Evolutionary conservation across 2,329 filamentous ascomycete species (phyloP), one percentile per base, ranked within the genome.

Genomic region (Akanthomyces dipterigenus): DNA sequence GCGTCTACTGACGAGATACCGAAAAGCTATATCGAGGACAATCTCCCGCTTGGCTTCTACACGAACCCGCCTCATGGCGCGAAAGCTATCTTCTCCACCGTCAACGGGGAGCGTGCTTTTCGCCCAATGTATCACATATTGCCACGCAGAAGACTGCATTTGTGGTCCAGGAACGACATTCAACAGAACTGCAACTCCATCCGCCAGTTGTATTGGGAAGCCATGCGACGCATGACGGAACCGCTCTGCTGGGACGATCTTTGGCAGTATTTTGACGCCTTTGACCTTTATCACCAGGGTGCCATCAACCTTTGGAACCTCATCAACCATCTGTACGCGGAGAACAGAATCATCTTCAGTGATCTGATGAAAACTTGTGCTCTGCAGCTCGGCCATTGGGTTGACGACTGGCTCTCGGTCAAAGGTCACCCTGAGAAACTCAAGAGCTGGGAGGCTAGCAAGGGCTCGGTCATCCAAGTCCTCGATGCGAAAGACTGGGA

Each of bases 301-400:
- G 77, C 76, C 0, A 70, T 76, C 63, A 83, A 83, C 63, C 70
- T 82, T 14, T 80, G 76, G 75, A 77, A 77, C 28, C 71, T 82
- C 38, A 65, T 80, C 49, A 72, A 75, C 34, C 72, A 73, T 9
- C 67, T 82, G 1, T 68, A 66, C 45, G 70, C 72, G 18, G 77
- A 80, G 66, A 81, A 80, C 31, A 61, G 67, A 40, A 67, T 70
- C 14, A 71, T 77, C 38, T 59, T 67, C 16, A 57, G 63, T 2
- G 70, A 72, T 22, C 31, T 73, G 31, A 54, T 61, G 43, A 66
- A 68, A 42, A 63, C 65, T 24, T 57, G 64, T 48, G 68, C 71
- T 18, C 38, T 69, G 28, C 62, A 75, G 26, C 67, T 74, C 36
- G 71, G 74, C 22, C 63, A 68, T 16, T 79, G 75, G 73, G 70